Conservation (phyloP, 169 alveolate species). For the Eimeria mitis region DNA sequence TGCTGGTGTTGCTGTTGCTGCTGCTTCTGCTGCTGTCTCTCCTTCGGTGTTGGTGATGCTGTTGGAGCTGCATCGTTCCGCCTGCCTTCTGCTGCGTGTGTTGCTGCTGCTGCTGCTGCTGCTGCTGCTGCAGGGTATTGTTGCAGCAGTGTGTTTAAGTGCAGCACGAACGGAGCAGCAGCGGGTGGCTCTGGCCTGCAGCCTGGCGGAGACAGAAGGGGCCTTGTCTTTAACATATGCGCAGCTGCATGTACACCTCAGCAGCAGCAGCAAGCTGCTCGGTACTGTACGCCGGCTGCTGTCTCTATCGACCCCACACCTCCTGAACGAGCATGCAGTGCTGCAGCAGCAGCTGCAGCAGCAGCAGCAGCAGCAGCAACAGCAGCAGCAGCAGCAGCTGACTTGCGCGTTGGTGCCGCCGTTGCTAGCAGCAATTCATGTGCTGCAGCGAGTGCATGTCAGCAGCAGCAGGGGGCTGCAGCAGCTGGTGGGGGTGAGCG, state of each 20-base stretch:
- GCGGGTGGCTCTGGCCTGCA: conserved; percentile 7
- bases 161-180: conserved; percentile 8
- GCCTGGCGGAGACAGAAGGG: conserved; percentile 19
- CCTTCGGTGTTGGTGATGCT: background rate
- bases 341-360: conserved; percentile 27
- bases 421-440: conserved; percentile 43
- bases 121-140: conserved; percentile 30
- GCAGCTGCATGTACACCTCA: conserved; percentile 48
- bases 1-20: background rate
- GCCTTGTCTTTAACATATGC: background rate
- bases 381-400: conserved; percentile 46
- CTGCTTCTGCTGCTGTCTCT: background rate
- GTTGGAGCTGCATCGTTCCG: no score
- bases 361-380: conserved; percentile 47
- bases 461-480: conserved; percentile 32
- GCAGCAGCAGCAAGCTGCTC: conserved; percentile 4
- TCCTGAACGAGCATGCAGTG: background rate
- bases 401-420: conserved; percentile 10
- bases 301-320: conserved; percentile 30
- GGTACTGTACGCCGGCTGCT: background rate
- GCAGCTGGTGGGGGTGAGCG: conserved; percentile 40
- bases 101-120: conserved; percentile 23
- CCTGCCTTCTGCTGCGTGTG: background rate
- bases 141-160: conserved; percentile 33
- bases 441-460: conserved; percentile 36